Percentiles rank a stretch among this genome's conserved stretches.
Evolutionary conservation across 2,329 filamentous ascomycete species (phyloP).

Genomic region (Coniochaeta hoffmannii): DNA sequence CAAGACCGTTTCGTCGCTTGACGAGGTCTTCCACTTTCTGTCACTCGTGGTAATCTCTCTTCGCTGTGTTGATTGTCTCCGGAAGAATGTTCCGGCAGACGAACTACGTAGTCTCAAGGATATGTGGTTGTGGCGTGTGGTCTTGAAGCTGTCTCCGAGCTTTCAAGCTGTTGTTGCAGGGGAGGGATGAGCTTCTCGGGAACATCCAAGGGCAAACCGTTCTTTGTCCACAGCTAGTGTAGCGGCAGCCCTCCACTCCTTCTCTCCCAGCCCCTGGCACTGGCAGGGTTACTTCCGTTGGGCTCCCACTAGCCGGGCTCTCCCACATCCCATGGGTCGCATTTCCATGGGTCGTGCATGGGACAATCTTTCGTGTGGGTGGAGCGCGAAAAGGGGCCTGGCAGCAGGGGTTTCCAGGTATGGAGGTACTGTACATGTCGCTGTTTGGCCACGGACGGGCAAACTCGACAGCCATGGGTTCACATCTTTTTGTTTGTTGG

Average conservation of each 20-base stretch:
- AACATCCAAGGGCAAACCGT: not conserved
- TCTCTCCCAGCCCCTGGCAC: not conserved
- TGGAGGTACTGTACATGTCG: too few species aligned
- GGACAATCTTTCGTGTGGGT: not conserved
- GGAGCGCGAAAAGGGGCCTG: not conserved
- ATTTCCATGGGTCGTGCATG: not conserved
- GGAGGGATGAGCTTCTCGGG: not conserved
- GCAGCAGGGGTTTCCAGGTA: not conserved
- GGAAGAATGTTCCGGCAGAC: not conserved
- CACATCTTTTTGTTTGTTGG: too few species aligned
- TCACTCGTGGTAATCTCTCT: not conserved
- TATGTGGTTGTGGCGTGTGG: not conserved
- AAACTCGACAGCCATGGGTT: too few species aligned
- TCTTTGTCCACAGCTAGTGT: not conserved
- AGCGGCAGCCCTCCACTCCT: not conserved
- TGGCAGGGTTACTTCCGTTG: not conserved
- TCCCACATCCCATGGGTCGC: not conserved
- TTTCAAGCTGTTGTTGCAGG: not conserved
- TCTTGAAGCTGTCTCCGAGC: not conserved
- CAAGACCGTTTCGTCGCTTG: not conserved
- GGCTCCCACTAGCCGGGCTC: not conserved
- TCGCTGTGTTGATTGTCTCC: not conserved
- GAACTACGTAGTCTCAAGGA: not conserved
- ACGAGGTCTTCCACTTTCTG: not conserved
- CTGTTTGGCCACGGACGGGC: too few species aligned